A percentile compares a stretch with the other conserved stretches of the same genome.
Evolutionary conservation across 2,329 filamentous ascomycete genomes (phyloP).

Genomic region (Fusarium nanum): DNA sequence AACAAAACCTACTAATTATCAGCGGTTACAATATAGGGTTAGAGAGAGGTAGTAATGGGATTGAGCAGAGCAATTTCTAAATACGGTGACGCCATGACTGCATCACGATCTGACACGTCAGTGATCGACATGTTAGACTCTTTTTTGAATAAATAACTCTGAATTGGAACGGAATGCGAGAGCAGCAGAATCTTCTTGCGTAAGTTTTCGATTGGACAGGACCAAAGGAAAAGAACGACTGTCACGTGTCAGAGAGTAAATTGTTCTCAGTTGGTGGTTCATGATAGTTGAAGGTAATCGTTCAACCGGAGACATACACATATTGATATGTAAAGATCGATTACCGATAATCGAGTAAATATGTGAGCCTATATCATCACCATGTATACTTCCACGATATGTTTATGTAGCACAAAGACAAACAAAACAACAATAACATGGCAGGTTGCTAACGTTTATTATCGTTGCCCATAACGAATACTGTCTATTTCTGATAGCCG

Average conservation of each 20-base stretch:
- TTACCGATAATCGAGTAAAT: background rate
- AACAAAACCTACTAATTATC: background rate
- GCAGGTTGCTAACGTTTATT: background rate
- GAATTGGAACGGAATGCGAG: slow-evolving; percentile 23
- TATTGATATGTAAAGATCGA: background rate
- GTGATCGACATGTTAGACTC: slow-evolving; percentile 13
- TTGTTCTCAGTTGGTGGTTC: background rate
- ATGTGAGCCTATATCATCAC: background rate
- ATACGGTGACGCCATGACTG: slow-evolving; percentile 24
- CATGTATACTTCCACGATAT: background rate
- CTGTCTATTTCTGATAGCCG: background rate
- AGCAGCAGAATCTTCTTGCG: slow-evolving; percentile 4
- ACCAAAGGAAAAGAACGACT: background rate
- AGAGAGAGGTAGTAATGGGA: background rate
- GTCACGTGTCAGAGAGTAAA: background rate
- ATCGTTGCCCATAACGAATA: background rate
- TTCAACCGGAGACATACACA: background rate
- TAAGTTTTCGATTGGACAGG: background rate
- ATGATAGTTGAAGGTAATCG: background rate
- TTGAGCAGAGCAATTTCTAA: background rate
- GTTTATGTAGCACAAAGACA: background rate
- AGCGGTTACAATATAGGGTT: background rate
- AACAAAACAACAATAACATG: background rate
- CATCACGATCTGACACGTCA: slow-evolving; percentile 23
- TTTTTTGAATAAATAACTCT: slow-evolving; percentile 6